phyloP scores from a whole-genome alignment of 208 protist genomes.

The Acanthamoeba triangularis region DNA sequence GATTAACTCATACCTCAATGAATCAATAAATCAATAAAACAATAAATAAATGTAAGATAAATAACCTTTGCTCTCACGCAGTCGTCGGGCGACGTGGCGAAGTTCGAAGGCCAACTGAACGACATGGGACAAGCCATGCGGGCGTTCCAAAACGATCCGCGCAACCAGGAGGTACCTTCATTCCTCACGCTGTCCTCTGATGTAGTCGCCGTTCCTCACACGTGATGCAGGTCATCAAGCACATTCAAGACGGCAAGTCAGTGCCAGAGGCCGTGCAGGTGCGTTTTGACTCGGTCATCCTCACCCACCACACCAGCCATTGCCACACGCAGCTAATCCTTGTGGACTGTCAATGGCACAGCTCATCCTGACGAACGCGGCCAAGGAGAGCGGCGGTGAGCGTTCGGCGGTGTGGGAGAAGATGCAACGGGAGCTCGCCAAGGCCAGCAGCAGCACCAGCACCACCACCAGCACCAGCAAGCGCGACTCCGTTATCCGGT shows the following conservation, averaged over 20 bases:
- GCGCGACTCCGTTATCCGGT: neutral
- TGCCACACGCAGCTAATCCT: neutral
- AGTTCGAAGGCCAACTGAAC: neutral
- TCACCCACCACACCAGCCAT: neutral
- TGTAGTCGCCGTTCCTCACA: neutral
- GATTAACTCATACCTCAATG: too few relatives aligned
- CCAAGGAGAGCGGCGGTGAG: neutral
- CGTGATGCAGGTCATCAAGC: neutral
- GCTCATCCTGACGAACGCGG: neutral
- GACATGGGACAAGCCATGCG: neutral
- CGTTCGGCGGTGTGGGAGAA: conserved; percentile 29
- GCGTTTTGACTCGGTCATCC: neutral
- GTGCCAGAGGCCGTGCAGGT: neutral
- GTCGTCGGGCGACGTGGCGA: too few relatives aligned
- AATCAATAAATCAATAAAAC: neutral
- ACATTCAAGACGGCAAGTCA: conserved; percentile 3
- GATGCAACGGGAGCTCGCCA: neutral
- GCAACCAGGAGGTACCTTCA: neutral
- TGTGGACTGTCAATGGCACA: neutral
- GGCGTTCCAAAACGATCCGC: neutral
- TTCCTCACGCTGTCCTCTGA: neutral
- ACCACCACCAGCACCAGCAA: neutral
- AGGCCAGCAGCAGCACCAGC: neutral
- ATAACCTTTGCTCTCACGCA: too few relatives aligned
- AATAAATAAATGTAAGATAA: neutral